A percentile compares a stretch with the other conserved stretches of the same genome.
Evolutionary conservation across 805 yeast genomes (phyloP).

Genomic region (Jamesozyma jinghongensis): DNA sequence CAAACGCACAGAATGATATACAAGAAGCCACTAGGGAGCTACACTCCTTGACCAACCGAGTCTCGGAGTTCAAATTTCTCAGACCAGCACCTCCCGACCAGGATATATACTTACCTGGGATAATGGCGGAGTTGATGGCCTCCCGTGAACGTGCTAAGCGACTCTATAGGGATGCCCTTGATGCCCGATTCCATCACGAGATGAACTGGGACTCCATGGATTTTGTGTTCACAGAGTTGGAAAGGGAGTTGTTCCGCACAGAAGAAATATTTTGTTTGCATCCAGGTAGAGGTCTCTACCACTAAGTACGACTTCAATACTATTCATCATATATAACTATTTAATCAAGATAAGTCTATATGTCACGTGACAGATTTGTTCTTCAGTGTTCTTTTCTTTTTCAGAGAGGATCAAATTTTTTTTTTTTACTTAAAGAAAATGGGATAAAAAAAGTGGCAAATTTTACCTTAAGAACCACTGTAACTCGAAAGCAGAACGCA

Average conservation of each 20-base stretch:
- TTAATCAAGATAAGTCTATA: too few relatives aligned
- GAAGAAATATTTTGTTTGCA: constrained; percentile 12
- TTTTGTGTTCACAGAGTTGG: constrained; percentile 8
- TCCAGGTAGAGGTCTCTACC: constrained; percentile 13
- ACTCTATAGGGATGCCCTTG: constrained; percentile 11
- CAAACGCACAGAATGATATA: constrained; percentile 3
- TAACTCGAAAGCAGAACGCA: too few relatives aligned
- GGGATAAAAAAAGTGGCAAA: too few relatives aligned
- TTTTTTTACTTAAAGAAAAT: too few relatives aligned
- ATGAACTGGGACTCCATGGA: constrained; percentile 10
- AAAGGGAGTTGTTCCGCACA: constrained; percentile 11
- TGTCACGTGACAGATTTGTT: too few relatives aligned
- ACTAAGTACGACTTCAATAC: constrained; percentile 3
- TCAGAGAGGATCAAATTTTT: too few relatives aligned
- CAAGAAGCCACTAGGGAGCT: constrained; percentile 10
- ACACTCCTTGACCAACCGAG: constrained; percentile 11
- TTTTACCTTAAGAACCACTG: too few relatives aligned
- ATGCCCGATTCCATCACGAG: constrained; percentile 6
- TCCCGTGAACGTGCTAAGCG: constrained; percentile 18
- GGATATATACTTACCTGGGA: constrained; percentile 6
- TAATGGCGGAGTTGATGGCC: constrained; percentile 11
- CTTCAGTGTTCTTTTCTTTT: too few relatives aligned
- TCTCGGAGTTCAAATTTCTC: constrained; percentile 3
- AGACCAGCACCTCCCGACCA: constrained; percentile 2
- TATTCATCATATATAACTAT: too few relatives aligned